Conservation (phyloP, 129 eudicot genomes). For the Flaveria ramosissima region DNA sequence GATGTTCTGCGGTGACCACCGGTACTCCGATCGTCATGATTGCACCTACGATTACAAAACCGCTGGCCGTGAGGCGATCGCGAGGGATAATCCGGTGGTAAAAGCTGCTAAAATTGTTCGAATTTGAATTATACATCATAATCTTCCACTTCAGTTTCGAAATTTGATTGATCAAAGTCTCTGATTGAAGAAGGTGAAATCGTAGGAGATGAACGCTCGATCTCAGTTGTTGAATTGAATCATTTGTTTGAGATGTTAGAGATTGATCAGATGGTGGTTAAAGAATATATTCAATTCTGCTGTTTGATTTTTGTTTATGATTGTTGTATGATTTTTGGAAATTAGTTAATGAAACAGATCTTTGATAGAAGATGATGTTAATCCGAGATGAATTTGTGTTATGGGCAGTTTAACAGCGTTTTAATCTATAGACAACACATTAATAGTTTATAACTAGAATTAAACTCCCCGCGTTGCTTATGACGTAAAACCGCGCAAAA, state of each 20-base stretch:
- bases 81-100: slow-evolving; percentile 14
- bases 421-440: no score
- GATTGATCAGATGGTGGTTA: background rate
- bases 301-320: no score
- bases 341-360: no score
- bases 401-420: no score
- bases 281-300: no score
- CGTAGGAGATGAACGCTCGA: background rate
- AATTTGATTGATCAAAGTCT: background rate
- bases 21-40: slow-evolving; percentile 39
- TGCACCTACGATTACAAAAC: background rate
- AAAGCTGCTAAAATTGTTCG: slow-evolving; percentile 15
- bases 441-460: no score
- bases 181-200: background rate
- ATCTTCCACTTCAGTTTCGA: background rate
- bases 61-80: background rate
- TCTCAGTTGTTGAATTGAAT: background rate
- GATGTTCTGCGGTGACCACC: slow-evolving; percentile 54
- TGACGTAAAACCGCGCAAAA: no score
- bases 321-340: no score
- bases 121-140: background rate
- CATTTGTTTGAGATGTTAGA: background rate
- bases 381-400: no score
- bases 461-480: no score
- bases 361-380: no score